These are phyloP conservation scores for Limnomonas spitsbergensis DNA, from an alignment of 139 green algal species.

Conservation along the genomic window DNA sequence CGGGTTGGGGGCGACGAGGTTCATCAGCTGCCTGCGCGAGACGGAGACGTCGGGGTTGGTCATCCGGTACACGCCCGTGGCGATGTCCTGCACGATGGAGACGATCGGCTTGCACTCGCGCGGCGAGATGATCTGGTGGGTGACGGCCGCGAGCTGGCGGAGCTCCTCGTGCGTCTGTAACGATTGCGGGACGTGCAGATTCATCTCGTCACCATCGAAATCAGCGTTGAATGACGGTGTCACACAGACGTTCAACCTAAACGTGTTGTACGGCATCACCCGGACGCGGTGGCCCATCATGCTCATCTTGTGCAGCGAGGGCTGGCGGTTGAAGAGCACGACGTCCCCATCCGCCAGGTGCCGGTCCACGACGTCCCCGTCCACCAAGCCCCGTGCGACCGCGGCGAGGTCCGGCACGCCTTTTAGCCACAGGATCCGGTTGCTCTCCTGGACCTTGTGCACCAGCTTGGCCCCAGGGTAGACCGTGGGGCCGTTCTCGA, in stretches of 20 bases:
- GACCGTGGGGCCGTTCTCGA: slow-evolving; percentile 86
- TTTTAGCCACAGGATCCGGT: background rate
- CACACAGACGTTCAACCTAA: slow-evolving; percentile 69
- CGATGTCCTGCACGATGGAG: slow-evolving; percentile 75
- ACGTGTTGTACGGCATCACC: slow-evolving; percentile 86
- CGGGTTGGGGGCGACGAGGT: background rate
- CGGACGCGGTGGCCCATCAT: slow-evolving; percentile 81
- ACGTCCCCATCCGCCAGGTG: slow-evolving; percentile 89
- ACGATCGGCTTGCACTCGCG: slow-evolving; percentile 90
- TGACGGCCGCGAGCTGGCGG: slow-evolving; percentile 91
- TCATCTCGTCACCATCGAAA: slow-evolving; percentile 99
- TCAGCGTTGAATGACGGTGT: slow-evolving; percentile 97
- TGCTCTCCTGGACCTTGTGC: background rate
- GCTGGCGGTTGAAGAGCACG: slow-evolving; percentile 98
- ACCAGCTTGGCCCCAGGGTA: slow-evolving; percentile 92
- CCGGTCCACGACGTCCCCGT: slow-evolving; percentile 72
- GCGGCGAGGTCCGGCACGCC: background rate
- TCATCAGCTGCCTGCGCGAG: background rate
- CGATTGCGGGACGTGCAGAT: slow-evolving; percentile 88
- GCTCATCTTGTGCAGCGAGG: slow-evolving; percentile 96
- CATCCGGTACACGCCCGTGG: slow-evolving; percentile 6
- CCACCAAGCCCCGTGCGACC: background rate
- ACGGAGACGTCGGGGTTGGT: slow-evolving; percentile 5
- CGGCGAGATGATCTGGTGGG: slow-evolving; percentile 89
- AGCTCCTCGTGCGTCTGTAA: slow-evolving; percentile 85